phyloP scores from a whole-genome alignment of 345 rosid species.

The Pugionium cornutum region DNA sequence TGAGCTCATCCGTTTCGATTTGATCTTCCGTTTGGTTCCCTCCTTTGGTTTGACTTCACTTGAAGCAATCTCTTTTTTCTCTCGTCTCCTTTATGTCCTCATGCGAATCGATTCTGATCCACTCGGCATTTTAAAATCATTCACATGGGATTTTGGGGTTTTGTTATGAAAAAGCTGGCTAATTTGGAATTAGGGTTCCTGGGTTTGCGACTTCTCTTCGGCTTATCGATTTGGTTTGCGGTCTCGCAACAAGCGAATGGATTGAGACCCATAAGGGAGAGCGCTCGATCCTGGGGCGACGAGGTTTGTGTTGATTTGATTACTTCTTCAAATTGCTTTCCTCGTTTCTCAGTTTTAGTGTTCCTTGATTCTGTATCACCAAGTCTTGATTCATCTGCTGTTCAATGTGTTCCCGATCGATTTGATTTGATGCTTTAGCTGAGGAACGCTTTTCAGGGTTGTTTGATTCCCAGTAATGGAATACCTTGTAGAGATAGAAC shows the following conservation, averaged over 20 bases:
- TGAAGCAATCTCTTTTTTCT: constrained; percentile 57
- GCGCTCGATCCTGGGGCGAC: constrained; percentile 89
- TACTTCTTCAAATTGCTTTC: background rate
- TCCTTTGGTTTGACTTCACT: constrained; percentile 58
- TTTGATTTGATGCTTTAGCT: too few relatives aligned
- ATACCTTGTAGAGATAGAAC: too few relatives aligned
- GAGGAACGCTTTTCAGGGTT: too few relatives aligned
- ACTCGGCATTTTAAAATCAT: background rate
- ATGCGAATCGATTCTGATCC: constrained; percentile 40
- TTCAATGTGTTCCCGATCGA: background rate
- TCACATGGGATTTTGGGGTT: too few relatives aligned
- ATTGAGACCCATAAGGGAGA: constrained; percentile 82
- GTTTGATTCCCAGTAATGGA: too few relatives aligned
- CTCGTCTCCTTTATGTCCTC: constrained; percentile 13
- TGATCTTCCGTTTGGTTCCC: constrained; percentile 24
- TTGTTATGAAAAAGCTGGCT: background rate
- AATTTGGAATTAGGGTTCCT: constrained; percentile 50
- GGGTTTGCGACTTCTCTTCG: constrained; percentile 40
- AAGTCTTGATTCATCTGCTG: background rate
- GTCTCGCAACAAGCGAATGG: constrained; percentile 57
- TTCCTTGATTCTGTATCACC: too few relatives aligned
- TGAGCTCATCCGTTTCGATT: constrained; percentile 32
- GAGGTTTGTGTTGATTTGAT: constrained; percentile 55
- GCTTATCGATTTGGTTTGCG: constrained; percentile 56
- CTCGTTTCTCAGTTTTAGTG: background rate